Percentiles rank a stretch among this genome's conserved stretches.
Conservation (phyloP, 176 grass and related monocot genomes). For the Bromus sterilis region DNA sequence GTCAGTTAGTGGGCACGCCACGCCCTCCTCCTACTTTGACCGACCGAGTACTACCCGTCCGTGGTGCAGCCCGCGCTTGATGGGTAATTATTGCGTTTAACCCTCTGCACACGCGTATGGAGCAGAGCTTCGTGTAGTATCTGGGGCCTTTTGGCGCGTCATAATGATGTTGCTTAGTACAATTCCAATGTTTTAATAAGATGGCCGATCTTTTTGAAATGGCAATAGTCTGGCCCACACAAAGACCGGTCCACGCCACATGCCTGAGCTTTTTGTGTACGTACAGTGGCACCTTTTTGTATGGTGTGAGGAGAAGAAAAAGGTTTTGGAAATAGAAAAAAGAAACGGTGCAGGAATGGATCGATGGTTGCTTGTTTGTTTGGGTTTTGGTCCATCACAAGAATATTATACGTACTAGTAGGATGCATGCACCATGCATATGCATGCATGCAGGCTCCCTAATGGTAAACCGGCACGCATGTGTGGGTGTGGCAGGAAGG, state of each 20-base stretch:
- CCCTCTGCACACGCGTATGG: background rate
- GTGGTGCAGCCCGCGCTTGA: background rate
- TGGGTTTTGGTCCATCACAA: background rate
- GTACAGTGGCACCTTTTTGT: background rate
- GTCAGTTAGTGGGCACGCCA: constrained; percentile 19
- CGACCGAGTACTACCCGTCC: background rate
- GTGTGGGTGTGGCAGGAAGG: no score
- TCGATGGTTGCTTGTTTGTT: background rate
- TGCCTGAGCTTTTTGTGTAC: background rate
- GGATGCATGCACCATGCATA: background rate
- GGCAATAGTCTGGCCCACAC: background rate
- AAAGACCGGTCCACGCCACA: background rate
- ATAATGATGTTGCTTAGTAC: constrained; percentile 12
- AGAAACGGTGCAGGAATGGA: background rate
- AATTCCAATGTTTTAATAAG: background rate
- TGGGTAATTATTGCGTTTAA: background rate
- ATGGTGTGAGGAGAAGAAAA: background rate
- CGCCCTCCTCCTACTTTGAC: constrained; percentile 28
- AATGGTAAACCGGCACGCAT: no score
- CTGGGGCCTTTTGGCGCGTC: background rate
- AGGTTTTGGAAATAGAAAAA: background rate
- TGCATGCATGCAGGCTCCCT: no score
- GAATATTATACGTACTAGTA: no score
- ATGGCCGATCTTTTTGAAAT: background rate
- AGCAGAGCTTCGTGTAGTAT: background rate